A percentile compares a stretch with the other conserved stretches of the same genome.
Evolutionary conservation across 371 early-diverging fungal genomes (phyloP).

Genomic region (Apophysomyces elegans): DNA sequence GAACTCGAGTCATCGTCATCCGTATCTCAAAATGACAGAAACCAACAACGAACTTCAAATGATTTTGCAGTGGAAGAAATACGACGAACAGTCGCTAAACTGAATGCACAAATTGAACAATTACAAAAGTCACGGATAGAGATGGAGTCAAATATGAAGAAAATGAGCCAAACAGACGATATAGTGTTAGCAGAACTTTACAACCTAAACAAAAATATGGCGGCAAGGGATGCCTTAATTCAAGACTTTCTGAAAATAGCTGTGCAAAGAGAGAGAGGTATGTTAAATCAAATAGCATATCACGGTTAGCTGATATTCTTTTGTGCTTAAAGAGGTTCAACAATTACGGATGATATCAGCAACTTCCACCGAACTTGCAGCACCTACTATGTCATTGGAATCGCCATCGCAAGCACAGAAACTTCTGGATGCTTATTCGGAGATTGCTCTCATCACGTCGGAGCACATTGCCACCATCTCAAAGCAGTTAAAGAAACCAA

Average conservation of each 20-base stretch:
- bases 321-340: not conserved
- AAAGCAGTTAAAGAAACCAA: not conserved
- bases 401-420: slow-evolving; percentile 69
- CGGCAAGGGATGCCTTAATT: slow-evolving; percentile 66
- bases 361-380: not conserved
- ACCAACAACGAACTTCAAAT: not conserved
- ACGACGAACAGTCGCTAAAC: slow-evolving; percentile 29
- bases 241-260: slow-evolving; percentile 64
- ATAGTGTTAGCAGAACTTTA: slow-evolving; percentile 61
- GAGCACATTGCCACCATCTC: slow-evolving; percentile 25
- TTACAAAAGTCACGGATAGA: slow-evolving; percentile 34
- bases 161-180: slow-evolving; percentile 57
- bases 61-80: slow-evolving; percentile 27
- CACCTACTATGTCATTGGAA: slow-evolving; percentile 57
- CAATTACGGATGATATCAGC: not conserved
- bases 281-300: not conserved
- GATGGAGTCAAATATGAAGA: slow-evolving; percentile 39
- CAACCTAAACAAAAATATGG: slow-evolving; percentile 60
- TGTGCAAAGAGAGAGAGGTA: slow-evolving; percentile 22
- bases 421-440: slow-evolving; percentile 32
- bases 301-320: not conserved
- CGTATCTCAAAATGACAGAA: not conserved
- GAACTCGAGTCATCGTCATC: slow-evolving; percentile 15
- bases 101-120: slow-evolving; percentile 54
- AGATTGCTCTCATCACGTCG: slow-evolving; percentile 21